Evolutionary conservation across 371 early-diverging fungal genomes (phyloP).

Genomic region (Actinomortierella ambigua): DNA sequence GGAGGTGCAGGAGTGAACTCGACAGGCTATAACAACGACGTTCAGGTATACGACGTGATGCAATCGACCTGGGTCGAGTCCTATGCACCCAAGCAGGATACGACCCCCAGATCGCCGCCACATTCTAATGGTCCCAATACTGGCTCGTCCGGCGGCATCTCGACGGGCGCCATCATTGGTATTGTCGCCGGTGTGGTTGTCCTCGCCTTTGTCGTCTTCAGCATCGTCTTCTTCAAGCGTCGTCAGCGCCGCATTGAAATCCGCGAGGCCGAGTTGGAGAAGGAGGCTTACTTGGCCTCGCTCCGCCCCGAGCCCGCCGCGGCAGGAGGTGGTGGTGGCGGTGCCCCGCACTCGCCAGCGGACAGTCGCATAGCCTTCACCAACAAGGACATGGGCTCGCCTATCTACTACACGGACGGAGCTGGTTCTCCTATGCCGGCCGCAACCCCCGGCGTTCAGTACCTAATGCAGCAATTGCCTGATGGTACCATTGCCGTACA

Average conservation of each 20-base stretch:
- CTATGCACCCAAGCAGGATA: conserved; percentile 38
- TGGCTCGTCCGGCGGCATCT: conserved; percentile 1
- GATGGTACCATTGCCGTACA: conserved; percentile 45
- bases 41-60: conserved; percentile 38
- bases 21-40: conserved; percentile 11
- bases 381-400: conserved; percentile 24
- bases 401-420: no score
- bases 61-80: conserved; percentile 18
- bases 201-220: conserved; percentile 6
- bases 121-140: neutral
- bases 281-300: conserved; percentile 40
- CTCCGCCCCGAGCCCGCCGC: conserved; percentile 18
- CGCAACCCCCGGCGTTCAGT: conserved; percentile 37
- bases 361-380: conserved; percentile 8
- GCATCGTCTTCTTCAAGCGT: conserved; percentile 19
- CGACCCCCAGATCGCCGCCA: conserved; percentile 9
- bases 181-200: conserved; percentile 21
- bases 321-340: neutral
- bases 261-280: conserved; percentile 40
- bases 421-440: no score
- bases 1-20: conserved; percentile 18
- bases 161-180: conserved; percentile 27
- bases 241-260: conserved; percentile 41
- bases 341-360: conserved; percentile 32
- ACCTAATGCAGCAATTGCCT: conserved; percentile 45